These are phyloP conservation scores for sunflower (Helianthus annuus) DNA, from an alignment of 129 eudicot species.

Conservation along the genomic window DNA sequence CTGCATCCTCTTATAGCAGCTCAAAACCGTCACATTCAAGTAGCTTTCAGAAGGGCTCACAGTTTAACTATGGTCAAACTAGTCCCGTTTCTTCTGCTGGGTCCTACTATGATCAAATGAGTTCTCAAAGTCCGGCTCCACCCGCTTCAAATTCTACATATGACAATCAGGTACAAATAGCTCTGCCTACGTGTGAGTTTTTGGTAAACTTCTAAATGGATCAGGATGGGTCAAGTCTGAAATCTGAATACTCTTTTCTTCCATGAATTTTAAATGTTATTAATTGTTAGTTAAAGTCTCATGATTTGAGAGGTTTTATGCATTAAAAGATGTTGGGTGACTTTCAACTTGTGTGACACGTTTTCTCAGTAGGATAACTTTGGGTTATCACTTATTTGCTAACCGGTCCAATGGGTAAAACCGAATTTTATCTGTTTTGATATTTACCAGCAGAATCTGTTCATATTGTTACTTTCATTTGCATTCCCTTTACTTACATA, in stretches of 20 bases:
- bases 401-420: slow-evolving; percentile 3
- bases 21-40: slow-evolving; percentile 52
- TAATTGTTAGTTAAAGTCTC: background rate
- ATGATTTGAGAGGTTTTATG: background rate
- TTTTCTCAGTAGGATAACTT: background rate
- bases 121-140: slow-evolving; percentile 37
- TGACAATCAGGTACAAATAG: slow-evolving; percentile 64
- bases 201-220: background rate
- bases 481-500: background rate
- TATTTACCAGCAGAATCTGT: background rate
- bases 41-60: slow-evolving; percentile 58
- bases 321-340: background rate
- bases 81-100: slow-evolving; percentile 37
- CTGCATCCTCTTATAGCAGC: slow-evolving; percentile 43
- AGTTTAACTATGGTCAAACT: slow-evolving; percentile 47
- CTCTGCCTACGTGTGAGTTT: background rate
- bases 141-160: slow-evolving; percentile 62
- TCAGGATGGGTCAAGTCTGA: background rate
- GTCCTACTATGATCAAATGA: slow-evolving; percentile 13
- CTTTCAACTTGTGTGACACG: background rate
- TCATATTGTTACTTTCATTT: background rate
- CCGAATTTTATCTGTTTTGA: background rate
- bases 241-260: background rate
- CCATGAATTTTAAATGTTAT: background rate
- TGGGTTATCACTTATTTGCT: background rate